Base-by-base conservation (phyloP, 2,329 filamentous ascomycete genomes). In the Tolypocladium album region DNA sequence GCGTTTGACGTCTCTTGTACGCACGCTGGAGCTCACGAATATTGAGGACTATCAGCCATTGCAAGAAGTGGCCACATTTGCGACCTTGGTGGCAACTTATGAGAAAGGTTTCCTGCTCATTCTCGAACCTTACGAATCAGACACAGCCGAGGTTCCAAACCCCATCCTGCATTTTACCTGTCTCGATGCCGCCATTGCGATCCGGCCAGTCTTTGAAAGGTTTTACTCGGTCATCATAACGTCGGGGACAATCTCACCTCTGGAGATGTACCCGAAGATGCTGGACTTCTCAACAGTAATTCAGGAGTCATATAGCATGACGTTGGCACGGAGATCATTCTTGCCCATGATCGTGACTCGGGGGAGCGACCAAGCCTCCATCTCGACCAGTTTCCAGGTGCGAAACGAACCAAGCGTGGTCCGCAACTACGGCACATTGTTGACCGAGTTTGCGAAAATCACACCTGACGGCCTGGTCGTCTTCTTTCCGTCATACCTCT, bases 251-350 rank as follows among this genome's bases (percentile, higher is more conserved):
- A 91, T 99, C 62, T 97, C 94, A 1, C 94, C 94, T 0, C 77
- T 99, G 4, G 95, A 99, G 71, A 99, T 99, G 89, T 99, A 99
- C 69, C 95, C 94, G 0, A 97, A 96, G 70, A 99, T 99, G 92
- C 86, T 99, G 34, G 89, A 91, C 58, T 99, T 99, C 75, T 82
- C 82, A 12, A 91, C 92, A 1, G 92, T 97, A 0, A 88, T 97
- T 3, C 92, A 97, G 71, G 92, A 99, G 73, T 99, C 95, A 0
- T 99, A 99, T 76, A 87, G 86, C 64, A 99, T 99, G 92, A 97
- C 94, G 0, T 82, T 99, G 7, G 93, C 93, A 2, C 84, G 95
- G 52, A 84, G 89, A 60, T 96, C 94, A n/a, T 99, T 99, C 77
- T 77, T 99, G 63, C 94, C 94, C 1, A 95, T 99, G 90, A 94